Base-by-base conservation (phyloP, 106 monocot species). In the Dactylorhiza incarnata region DNA sequence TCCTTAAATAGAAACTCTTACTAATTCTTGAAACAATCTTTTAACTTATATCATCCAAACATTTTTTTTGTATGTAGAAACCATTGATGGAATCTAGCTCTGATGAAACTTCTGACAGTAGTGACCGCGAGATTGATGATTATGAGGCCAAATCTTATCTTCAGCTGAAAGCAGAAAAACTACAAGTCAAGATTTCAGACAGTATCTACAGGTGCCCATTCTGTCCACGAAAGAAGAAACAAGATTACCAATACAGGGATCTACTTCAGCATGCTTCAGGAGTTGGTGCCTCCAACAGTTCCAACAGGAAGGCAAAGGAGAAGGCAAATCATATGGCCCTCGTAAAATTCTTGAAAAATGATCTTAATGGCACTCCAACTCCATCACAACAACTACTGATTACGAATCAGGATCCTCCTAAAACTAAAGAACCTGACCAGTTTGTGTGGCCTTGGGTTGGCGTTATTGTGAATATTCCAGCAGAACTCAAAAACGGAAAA, bases 391-490 rank as follows among this genome's bases (percentile, higher is more conserved):
- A 70, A 13, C 23, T 52, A 23, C 52, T 77, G 9, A 69, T 29
- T 12, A 73, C 69, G 0, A 63, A 68, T 3, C 75, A 68, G 24
- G 49, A 26, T 5, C 46, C 59, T n/a, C 19, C 59, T 54, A 70
- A 53, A 49, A 10, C 17, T 19, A 19, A 70, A 17, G 58, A 82
- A n/a, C 77, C 84, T 15, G 86, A 87, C 14, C 73, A 44, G 17
- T 86, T 87, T 74, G 89, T 89, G 11, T 89, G 85, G 85, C 92
- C 92, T 0, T 92, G 89, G 89, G 83, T 62, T 45, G 92, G 83
- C 12, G 43, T 92, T n/a, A 45, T 86, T 37, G 83, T 78, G 51
- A 86, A 84, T 47, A 79, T 80, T 8, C 85, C 71, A 17, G 51
- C 9, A 9, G 66, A 44, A 13, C 80, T 56, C 26, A 87, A 79